Percentiles rank a stretch among this genome's conserved stretches.
phyloP scores from a whole-genome alignment of 176 grass and related monocot genomes.

The Musa itinerans region DNA sequence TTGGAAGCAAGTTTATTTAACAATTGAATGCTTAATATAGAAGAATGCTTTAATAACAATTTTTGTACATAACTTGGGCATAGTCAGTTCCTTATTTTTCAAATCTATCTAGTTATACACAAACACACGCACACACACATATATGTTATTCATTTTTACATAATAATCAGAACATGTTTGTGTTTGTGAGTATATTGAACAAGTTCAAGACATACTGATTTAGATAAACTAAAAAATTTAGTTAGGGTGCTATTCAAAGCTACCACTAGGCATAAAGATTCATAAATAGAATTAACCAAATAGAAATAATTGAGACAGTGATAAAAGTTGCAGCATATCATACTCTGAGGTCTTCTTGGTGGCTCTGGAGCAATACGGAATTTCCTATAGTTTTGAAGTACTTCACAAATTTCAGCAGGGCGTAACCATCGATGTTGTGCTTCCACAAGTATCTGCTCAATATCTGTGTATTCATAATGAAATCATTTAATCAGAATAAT shows the following conservation, averaged over 20 bases:
- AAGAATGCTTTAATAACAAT: too few species aligned
- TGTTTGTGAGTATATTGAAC: too few species aligned
- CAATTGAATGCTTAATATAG: too few species aligned
- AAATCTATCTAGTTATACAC: too few species aligned
- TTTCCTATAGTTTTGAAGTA: slow-evolving; percentile 79
- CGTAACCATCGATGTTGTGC: slow-evolving; percentile 83
- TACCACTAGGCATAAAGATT: background rate
- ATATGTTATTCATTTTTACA: too few species aligned
- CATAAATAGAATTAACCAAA: slow-evolving; percentile 8
- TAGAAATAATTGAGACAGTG: background rate
- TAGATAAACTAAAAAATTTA: background rate
- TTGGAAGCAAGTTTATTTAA: too few species aligned
- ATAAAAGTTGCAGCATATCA: slow-evolving; percentile 2
- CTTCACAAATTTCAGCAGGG: slow-evolving; percentile 87
- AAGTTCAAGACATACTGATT: background rate
- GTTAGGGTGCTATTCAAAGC: background rate
- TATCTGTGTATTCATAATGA: slow-evolving; percentile 45
- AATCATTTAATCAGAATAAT: background rate
- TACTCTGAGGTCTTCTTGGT: slow-evolving; percentile 84
- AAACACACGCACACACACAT: too few species aligned
- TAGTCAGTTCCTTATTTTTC: too few species aligned
- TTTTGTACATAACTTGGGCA: too few species aligned
- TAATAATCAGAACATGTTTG: too few species aligned
- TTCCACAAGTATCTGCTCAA: slow-evolving; percentile 78
- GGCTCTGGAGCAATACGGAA: slow-evolving; percentile 80